Evolutionary conservation across 352 stramenopile species (phyloP), one percentile per base, ranked within the genome.

Genomic region (Globisporangium spiculum): DNA sequence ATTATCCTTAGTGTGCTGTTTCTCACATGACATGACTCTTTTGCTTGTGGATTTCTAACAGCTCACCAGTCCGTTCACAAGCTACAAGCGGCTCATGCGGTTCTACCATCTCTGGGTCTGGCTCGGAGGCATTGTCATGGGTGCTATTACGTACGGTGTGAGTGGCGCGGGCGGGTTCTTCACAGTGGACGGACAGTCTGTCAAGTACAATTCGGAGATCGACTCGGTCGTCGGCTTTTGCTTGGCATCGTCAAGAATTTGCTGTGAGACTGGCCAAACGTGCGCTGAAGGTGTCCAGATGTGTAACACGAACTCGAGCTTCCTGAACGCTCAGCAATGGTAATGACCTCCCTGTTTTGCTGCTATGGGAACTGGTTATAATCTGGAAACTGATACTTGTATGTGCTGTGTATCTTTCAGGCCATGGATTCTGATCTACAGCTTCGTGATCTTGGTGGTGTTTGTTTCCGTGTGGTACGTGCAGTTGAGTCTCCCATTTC

Each of bases 351-450:
- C 4, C 24, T 63, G 16, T 22, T 7, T 44, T n/a, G 44, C 32
- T 59, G 36, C 4, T 66, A 22, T 8, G 48, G 8, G 44, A 50
- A 46, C 34, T 36, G 50, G 14, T 50, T 50, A 50, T 9, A 16
- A 16, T 6, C 41, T 50, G 32, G 26, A 48, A 20, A 27, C 22
- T 61, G 6, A 66, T n/a, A 36, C 26, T 44, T 57, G 56, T 52
- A 30, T 66, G 44, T 48, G 46, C 20, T 66, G 32, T 36, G 34
- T 48, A 14, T 14, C 6, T 38, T 38, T 14, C 63, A 88, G 75
- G 88, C 88, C 88, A 14, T 96, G 88, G 88, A 94, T 94, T 69
- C 69, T 96, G 46, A 91, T 96, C 60, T 96, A 96, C 74, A 76
- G 68, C 55, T 94, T 96, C 50, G 86, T 96, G 34, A 82, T 96